phyloP scores from a whole-genome alignment of 1,284 basidiomycete genomes.

The Trametes pubescens region DNA sequence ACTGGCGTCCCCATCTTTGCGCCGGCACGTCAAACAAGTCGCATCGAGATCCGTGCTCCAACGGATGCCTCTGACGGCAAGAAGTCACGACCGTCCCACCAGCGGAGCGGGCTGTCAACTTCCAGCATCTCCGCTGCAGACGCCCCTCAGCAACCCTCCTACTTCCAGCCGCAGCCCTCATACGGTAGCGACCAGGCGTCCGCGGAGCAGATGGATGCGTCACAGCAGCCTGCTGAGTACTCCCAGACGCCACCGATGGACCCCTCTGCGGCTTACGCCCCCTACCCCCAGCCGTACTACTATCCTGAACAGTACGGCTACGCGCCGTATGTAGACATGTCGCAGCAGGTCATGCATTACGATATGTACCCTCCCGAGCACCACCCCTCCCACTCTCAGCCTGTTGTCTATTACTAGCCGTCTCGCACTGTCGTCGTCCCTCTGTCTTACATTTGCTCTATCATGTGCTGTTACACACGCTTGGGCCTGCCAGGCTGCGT shows the following conservation, averaged over 20 bases:
- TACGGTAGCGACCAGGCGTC: conserved; percentile 9
- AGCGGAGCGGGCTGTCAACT: conserved; percentile 42
- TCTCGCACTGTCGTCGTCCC: conserved; percentile 32
- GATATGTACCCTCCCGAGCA: conserved; percentile 66
- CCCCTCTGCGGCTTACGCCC: conserved; percentile 54
- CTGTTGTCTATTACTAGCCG: conserved; percentile 65
- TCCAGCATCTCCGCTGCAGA: conserved; percentile 25
- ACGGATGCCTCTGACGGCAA: conserved; percentile 48
- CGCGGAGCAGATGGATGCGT: background rate
- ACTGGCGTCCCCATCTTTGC: conserved; percentile 73
- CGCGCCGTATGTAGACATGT: conserved; percentile 69
- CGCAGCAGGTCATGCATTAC: conserved; percentile 64
- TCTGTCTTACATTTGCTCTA: conserved; percentile 35
- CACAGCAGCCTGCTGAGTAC: conserved; percentile 36
- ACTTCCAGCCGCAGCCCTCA: conserved; percentile 18
- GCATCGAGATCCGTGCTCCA: conserved; percentile 79
- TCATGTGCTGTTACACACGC: conserved; percentile 38
- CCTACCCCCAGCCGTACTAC: conserved; percentile 67
- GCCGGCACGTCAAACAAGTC: conserved; percentile 73
- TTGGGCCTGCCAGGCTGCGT: conserved; percentile 22
- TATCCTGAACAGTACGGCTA: conserved; percentile 75
- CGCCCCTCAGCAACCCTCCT: conserved; percentile 7
- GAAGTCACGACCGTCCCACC: conserved; percentile 47
- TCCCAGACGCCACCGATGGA: conserved; percentile 41
- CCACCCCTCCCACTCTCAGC: conserved; percentile 44